Conservation (phyloP, 805 yeast species). For the Schwanniomyces occidentalis region DNA sequence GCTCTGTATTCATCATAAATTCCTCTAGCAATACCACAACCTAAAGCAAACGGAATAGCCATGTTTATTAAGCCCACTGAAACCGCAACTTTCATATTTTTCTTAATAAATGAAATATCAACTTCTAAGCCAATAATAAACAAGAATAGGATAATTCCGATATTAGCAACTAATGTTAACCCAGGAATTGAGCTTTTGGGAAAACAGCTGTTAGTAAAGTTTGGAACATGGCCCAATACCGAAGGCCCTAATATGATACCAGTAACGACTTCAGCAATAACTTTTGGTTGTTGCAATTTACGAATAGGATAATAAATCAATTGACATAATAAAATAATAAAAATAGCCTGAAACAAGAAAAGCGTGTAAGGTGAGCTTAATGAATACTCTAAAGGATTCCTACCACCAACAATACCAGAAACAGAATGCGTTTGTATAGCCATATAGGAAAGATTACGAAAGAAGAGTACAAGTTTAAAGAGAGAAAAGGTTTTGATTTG, state of each 20-base stretch:
- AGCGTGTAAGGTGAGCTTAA: slow-evolving; percentile 63
- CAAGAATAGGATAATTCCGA: slow-evolving; percentile 73
- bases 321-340: slow-evolving; percentile 61
- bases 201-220: slow-evolving; percentile 64
- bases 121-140: slow-evolving; percentile 81
- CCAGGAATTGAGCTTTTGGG: slow-evolving; percentile 64
- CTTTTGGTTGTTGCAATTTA: slow-evolving; percentile 70
- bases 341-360: slow-evolving; percentile 67
- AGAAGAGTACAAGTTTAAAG: too few relatives aligned
- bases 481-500: too few relatives aligned
- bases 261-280: slow-evolving; percentile 77
- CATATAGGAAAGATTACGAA: slow-evolving; percentile 23
- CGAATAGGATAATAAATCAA: slow-evolving; percentile 60
- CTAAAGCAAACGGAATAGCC: slow-evolving; percentile 79
- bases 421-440: slow-evolving; percentile 40
- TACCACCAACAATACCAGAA: slow-evolving; percentile 73
- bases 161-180: slow-evolving; percentile 65
- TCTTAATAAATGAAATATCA: slow-evolving; percentile 62
- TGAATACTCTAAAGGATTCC: slow-evolving; percentile 63
- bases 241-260: slow-evolving; percentile 78
- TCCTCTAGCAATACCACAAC: slow-evolving; percentile 70
- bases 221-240: slow-evolving; percentile 69
- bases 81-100: slow-evolving; percentile 59
- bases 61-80: slow-evolving; percentile 70
- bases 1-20: slow-evolving; percentile 56